phyloP scores from a whole-genome alignment of 148 eudicot genomes.

The Beta vulgaris region DNA sequence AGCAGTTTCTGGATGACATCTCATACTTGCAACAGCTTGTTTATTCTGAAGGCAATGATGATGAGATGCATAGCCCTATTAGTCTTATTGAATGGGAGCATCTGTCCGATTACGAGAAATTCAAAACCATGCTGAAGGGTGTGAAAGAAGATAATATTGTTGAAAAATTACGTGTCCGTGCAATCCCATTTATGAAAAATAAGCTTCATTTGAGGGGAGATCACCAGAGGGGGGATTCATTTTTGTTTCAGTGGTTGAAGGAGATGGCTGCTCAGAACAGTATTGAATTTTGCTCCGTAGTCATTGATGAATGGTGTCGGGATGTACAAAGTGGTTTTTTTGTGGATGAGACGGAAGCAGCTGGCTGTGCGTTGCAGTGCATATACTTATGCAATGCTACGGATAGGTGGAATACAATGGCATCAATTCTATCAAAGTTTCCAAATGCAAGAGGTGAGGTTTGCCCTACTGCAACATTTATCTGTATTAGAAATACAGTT shows the following conservation, averaged over 20 bases:
- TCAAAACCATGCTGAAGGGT: constrained; percentile 67
- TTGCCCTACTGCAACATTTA: constrained; percentile 12
- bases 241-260: constrained; percentile 85
- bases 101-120: constrained; percentile 83
- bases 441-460: constrained; percentile 58
- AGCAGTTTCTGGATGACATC: constrained; percentile 70
- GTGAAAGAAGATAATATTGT: constrained; percentile 67
- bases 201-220: constrained; percentile 33
- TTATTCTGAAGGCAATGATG: constrained; percentile 56
- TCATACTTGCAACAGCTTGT: constrained; percentile 77
- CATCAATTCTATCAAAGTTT: constrained; percentile 74
- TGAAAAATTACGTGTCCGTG: constrained; percentile 56
- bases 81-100: constrained; percentile 75
- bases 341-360: constrained; percentile 58
- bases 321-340: constrained; percentile 49
- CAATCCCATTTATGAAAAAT: constrained; percentile 75
- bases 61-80: constrained; percentile 48
- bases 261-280: constrained; percentile 66
- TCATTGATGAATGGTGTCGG: constrained; percentile 76
- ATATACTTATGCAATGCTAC: constrained; percentile 59
- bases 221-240: constrained; percentile 46
- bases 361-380: constrained; percentile 84
- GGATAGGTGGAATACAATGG: constrained; percentile 89
- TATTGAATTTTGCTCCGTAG: constrained; percentile 61
- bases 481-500: constrained; percentile 11